Conservation (phyloP, 176 grass and related monocot genomes). For the Dendrocalamus sinicus region DNA sequence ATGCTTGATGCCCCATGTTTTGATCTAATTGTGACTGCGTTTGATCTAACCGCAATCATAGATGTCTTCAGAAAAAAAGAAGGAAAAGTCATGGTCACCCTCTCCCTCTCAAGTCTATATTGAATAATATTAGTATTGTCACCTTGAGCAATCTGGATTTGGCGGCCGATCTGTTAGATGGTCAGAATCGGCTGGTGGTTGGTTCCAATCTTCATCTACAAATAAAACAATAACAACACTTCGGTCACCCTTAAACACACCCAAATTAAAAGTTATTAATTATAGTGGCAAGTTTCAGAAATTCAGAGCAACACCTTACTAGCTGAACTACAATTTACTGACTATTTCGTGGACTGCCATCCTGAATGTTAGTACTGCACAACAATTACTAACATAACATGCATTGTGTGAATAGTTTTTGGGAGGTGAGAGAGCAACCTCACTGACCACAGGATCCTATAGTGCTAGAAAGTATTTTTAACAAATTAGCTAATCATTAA, state of each 20-base stretch:
- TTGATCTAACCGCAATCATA: slow-evolving; percentile 56
- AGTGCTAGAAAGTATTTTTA: slow-evolving; percentile 38
- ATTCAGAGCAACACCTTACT: not conserved
- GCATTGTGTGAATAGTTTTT: not conserved
- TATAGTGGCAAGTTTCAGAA: not conserved
- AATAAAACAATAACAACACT: not conserved
- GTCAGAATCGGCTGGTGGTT: slow-evolving; percentile 44
- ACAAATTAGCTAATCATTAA: slow-evolving; percentile 63
- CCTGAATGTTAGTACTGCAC: slow-evolving; percentile 2
- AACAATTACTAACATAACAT: not conserved
- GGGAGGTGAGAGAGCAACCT: slow-evolving; percentile 13
- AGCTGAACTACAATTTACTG: not conserved
- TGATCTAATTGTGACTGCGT: slow-evolving; percentile 19
- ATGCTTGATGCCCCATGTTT: slow-evolving; percentile 18
- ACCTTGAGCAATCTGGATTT: slow-evolving; percentile 39
- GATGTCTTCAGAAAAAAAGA: slow-evolving; percentile 46
- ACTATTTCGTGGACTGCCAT: not conserved
- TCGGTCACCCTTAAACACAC: not conserved
- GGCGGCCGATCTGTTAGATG: slow-evolving; percentile 37
- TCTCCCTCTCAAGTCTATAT: slow-evolving; percentile 35
- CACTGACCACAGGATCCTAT: slow-evolving; percentile 48
- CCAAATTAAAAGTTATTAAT: not conserved
- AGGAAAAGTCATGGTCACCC: slow-evolving; percentile 43
- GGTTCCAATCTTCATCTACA: slow-evolving; percentile 34
- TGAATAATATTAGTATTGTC: slow-evolving; percentile 4